Evolutionary conservation across 768 basidiomycete species (phyloP).

Genomic region (Tricholoma saponaceum): DNA sequence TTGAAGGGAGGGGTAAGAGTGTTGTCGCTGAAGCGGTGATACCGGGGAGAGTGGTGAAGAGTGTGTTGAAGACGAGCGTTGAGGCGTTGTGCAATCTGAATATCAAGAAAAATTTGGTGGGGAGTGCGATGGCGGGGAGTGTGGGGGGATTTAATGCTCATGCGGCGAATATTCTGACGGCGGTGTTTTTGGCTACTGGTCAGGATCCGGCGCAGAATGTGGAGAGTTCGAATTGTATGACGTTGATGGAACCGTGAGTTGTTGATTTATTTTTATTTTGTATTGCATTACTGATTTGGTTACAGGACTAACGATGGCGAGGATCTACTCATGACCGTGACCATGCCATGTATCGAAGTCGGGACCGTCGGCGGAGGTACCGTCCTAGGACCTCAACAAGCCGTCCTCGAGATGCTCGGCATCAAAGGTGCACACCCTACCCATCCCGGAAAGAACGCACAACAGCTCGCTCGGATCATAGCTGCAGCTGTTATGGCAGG

Average conservation of each 20-base stretch:
- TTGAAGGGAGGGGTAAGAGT: conserved; percentile 97
- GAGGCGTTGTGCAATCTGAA: conserved; percentile 87
- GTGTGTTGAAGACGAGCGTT: conserved; percentile 94
- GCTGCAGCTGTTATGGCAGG: conserved; percentile 96
- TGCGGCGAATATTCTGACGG: conserved; percentile 95
- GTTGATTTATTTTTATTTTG: conserved; percentile 7
- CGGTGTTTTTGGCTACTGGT: conserved; percentile 92
- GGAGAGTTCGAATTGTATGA: conserved; percentile 98
- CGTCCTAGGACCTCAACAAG: conserved; percentile 82
- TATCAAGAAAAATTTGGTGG: conserved; percentile 94
- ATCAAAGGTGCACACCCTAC: conserved; percentile 86
- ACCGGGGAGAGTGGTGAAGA: conserved; percentile 83
- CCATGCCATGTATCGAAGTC: conserved; percentile 99
- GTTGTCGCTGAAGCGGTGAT: conserved; percentile 95
- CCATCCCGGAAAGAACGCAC: conserved; percentile 86
- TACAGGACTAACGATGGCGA: conserved; percentile 78
- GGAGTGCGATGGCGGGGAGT: conserved; percentile 97
- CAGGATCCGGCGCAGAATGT: conserved; percentile 99
- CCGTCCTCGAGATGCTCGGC: conserved; percentile 92
- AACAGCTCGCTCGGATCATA: conserved; percentile 84
- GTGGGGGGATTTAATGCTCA: conserved; percentile 99
- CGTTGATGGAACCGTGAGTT: conserved; percentile 97
- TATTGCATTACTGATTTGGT: not conserved
- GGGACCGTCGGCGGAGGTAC: conserved; percentile 98
- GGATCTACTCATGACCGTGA: conserved; percentile 88